Evolutionary conservation across 2,329 filamentous ascomycete species (phyloP), one percentile per base, ranked within the genome.

Genomic region (Dactylella cylindrospora): DNA sequence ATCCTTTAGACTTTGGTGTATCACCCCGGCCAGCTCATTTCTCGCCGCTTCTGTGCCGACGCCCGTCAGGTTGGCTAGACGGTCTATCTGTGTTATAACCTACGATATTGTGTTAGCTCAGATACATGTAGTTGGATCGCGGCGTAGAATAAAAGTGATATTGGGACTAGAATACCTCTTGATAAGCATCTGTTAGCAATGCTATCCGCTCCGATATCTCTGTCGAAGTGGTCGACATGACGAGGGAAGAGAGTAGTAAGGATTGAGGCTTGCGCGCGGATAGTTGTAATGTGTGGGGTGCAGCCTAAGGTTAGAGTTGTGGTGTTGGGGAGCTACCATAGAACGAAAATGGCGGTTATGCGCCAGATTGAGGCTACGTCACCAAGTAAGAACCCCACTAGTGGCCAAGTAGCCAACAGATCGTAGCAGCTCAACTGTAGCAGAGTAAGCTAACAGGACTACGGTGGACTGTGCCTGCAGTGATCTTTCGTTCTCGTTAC

Each of bases 11-110:
- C 64, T 66, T 17, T 68, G 66, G 29, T 69, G 68, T 26, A 69
- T 68, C 32, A 65, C 32, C 9, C 65, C 64, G 10, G 66, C 64
- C 12, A 68, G 66, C 38, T 68, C 67, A 25, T 53, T 49, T 22
- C 67, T 53, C 5, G 66, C 64, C 10, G 54, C 55, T 19, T 68
- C 62, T 29, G 59, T 68, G 17, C 59, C 59, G 10, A 45, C 33
- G 32, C 68, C 70, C 31, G 68, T 75, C 68, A 84, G 76, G 64
- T 74, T 77, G 40, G 77, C 77, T 20, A 86, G 77, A 25, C 80
- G 79, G 53, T 79, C 73, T 68, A 85, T 84, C 39, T 84, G 77
- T 35, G 61, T 25, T 46, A 66, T 67, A 41, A 67, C 67, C 68
- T 69, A n/a, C 20, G 23, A 13, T 31, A 35, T 39, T 31, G n/a